Conservation (phyloP, 768 basidiomycete species). For the Kwoniella bestiolae region DNA sequence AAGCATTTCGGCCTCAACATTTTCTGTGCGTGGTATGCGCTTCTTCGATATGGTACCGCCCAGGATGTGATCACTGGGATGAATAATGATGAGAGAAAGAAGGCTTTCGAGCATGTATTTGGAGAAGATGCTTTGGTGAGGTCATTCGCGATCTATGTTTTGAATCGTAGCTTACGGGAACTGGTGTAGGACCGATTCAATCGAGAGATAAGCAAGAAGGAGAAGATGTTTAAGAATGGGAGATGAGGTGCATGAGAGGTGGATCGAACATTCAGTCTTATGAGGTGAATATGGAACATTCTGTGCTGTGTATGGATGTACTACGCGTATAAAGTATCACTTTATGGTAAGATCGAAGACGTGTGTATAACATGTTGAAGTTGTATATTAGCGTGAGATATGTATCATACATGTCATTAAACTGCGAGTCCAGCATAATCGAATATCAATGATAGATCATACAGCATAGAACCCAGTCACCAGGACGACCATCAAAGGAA, state of each 20-base stretch:
- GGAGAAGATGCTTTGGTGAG: slow-evolving; percentile 7
- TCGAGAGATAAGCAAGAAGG: background rate
- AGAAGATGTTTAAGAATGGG: background rate
- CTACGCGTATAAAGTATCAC: too few relatives aligned
- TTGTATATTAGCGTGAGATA: too few relatives aligned
- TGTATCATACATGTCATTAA: background rate
- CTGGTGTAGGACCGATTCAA: background rate
- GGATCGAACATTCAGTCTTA: too few relatives aligned
- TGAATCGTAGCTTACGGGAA: background rate
- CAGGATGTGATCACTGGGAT: background rate
- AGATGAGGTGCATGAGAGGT: too few relatives aligned
- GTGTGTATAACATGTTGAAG: too few relatives aligned
- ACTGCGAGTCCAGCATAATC: too few relatives aligned
- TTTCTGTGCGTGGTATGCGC: slow-evolving; percentile 23
- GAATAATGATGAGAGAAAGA: slow-evolving; percentile 5
- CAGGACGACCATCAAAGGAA: background rate
- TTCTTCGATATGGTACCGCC: background rate
- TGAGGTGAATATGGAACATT: too few relatives aligned
- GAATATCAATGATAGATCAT: background rate
- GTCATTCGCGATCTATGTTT: background rate
- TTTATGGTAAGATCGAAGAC: too few relatives aligned
- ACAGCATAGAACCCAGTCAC: background rate
- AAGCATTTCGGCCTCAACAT: slow-evolving; percentile 19
- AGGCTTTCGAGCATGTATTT: slow-evolving; percentile 18
- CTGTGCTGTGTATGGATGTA: too few relatives aligned